Evolutionary conservation across 2,329 filamentous ascomycete genomes (phyloP), one percentile per base, ranked within the genome.

Genomic region (Fusarium nurragi): DNA sequence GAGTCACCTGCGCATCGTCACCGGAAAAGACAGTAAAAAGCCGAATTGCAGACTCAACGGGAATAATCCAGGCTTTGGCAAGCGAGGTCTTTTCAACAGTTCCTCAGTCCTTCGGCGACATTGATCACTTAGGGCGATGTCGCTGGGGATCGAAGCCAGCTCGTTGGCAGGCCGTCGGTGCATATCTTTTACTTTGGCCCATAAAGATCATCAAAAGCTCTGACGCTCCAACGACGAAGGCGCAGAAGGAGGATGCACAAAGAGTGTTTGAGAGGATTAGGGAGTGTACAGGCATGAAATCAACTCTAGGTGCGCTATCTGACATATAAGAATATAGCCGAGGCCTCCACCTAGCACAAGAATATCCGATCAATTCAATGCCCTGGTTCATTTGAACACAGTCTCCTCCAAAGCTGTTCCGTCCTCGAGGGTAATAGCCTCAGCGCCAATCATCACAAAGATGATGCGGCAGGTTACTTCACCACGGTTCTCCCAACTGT

Each of bases 401-500:
- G 64, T 77, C 64, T 78, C 77, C 32, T 77, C 78, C 43, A 82
- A 53, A 48, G 57, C 71, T 34, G 63, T 72, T 12, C 79, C 80
- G 60, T 78, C 71, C 21, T 62, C 68, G 10, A 79, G 71, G 40
- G 70, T 68, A 45, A 83, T 68, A 68, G 78, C 77, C 43, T 81
- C 74, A 16, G 76, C 73, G 9, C 75, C 76, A 5, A 82, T 67
- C 74, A 78, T 75, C 36, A 82, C 75, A 50, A 74, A 78, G 38
- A 79, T 65, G 1, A 82, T 71, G 22, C 77, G 71, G 45, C 78
- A 81, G 16, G 74, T 60, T 41, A 77, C 74, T 3, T 72, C 61
- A 0, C 74, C 73, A 16, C 75, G 72, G 55, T 83, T 83, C 16
- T 75, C 67, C 79, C 81, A 84, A 12, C 71, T 69, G 67, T 84